Evolutionary conservation across 1,284 basidiomycete species (phyloP).

Genomic region (Leccinum proliferum): DNA sequence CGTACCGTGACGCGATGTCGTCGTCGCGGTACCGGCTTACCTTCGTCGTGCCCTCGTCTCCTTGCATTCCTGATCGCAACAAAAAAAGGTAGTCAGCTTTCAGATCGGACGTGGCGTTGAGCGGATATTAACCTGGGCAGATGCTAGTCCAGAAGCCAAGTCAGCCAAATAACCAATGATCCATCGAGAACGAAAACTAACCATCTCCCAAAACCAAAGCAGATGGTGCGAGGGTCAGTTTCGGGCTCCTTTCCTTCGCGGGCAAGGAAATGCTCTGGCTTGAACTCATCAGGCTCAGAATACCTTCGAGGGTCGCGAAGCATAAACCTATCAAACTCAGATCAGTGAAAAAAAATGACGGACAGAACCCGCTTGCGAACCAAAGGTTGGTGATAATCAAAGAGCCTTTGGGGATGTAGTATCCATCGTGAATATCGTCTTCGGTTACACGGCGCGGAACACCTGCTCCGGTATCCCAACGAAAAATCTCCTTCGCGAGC

Average conservation of each 20-base stretch:
- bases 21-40: no score
- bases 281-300: constrained; percentile 30
- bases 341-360: neutral
- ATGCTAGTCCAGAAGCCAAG: constrained; percentile 32
- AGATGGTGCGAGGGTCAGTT: constrained; percentile 46
- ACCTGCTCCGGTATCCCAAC: constrained; percentile 44
- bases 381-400: constrained; percentile 35
- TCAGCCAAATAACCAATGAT: constrained; percentile 1
- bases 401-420: constrained; percentile 35
- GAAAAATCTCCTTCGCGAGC: constrained; percentile 54
- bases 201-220: constrained; percentile 61
- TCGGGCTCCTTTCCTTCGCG: constrained; percentile 35
- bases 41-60: no score
- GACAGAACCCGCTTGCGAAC: constrained; percentile 16
- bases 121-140: constrained; percentile 43
- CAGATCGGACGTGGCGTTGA: neutral
- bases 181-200: constrained; percentile 21
- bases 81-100: constrained; percentile 5
- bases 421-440: constrained; percentile 42
- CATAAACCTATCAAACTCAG: constrained; percentile 44
- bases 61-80: constrained; percentile 36
- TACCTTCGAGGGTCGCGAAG: constrained; percentile 36
- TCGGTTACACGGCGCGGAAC: constrained; percentile 48
- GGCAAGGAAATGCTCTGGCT: constrained; percentile 35
- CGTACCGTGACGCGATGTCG: no score